Evolutionary conservation across 2,329 filamentous ascomycete genomes (phyloP).

Genomic region (Teratosphaeriaceae sp.): DNA sequence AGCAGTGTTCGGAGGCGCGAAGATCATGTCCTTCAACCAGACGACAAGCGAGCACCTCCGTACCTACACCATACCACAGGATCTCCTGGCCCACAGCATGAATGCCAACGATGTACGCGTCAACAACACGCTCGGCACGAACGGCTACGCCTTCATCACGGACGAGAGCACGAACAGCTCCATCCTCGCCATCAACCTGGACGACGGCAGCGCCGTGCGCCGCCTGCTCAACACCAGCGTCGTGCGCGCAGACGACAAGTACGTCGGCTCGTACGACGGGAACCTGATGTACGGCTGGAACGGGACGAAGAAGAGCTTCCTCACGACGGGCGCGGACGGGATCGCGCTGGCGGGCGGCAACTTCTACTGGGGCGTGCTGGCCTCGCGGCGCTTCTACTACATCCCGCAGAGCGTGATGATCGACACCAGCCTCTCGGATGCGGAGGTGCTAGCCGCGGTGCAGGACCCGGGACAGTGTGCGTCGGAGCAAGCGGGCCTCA

Average conservation of each 20-base stretch:
- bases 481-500: slow-evolving; percentile 38
- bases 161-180: slow-evolving; percentile 34
- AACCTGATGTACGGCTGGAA: slow-evolving; percentile 22
- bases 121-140: slow-evolving; percentile 36
- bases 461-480: slow-evolving; percentile 35
- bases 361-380: slow-evolving; percentile 39
- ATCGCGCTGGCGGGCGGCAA: slow-evolving; percentile 36
- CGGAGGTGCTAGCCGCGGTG: slow-evolving; percentile 31
- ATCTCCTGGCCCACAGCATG: slow-evolving; percentile 29
- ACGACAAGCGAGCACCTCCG: slow-evolving; percentile 26
- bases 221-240: slow-evolving; percentile 34
- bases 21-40: slow-evolving; percentile 38
- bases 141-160: slow-evolving; percentile 37
- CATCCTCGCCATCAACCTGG: slow-evolving; percentile 34
- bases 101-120: slow-evolving; percentile 39
- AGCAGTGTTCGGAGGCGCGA: slow-evolving; percentile 32
- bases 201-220: slow-evolving; percentile 29
- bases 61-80: slow-evolving; percentile 34
- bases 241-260: slow-evolving; percentile 33
- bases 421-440: slow-evolving; percentile 28
- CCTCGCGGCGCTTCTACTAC: slow-evolving; percentile 37
- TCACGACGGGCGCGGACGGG: slow-evolving; percentile 20
- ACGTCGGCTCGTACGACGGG: slow-evolving; percentile 34
- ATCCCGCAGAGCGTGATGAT: slow-evolving; percentile 31
- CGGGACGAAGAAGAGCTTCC: slow-evolving; percentile 17